Percentiles rank a stretch among this genome's conserved stretches.
Conservation (phyloP, 2,329 filamentous ascomycete species). For the Neopestalotiopsis clavispora region DNA sequence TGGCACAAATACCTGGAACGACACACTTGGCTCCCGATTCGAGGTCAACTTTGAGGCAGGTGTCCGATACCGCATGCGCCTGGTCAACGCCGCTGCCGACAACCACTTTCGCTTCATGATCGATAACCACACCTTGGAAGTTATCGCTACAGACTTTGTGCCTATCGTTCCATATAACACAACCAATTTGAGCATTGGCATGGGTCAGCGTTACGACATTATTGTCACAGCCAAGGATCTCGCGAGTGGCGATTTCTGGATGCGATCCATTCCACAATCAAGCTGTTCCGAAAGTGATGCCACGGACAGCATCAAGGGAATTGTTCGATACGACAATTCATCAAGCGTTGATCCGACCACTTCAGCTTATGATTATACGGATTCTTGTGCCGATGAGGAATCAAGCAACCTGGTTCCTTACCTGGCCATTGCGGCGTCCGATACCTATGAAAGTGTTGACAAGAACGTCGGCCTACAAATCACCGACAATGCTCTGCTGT, state of each 20-base stretch:
- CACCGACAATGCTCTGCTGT: constrained; percentile 27
- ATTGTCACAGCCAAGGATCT: constrained; percentile 19
- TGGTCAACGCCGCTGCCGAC: constrained; percentile 48
- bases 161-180: constrained; percentile 57
- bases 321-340: constrained; percentile 42
- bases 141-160: constrained; percentile 60
- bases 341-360: constrained; percentile 17
- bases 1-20: constrained; percentile 36
- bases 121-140: constrained; percentile 57
- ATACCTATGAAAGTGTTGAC: constrained; percentile 2
- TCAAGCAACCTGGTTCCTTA: constrained; percentile 16
- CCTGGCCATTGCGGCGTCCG: constrained; percentile 12
- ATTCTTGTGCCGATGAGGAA: constrained; percentile 19
- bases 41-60: constrained; percentile 44
- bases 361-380: constrained; percentile 11
- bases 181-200: constrained; percentile 45
- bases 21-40: constrained; percentile 37
- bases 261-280: constrained; percentile 46
- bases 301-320: constrained; percentile 12
- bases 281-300: constrained; percentile 38
- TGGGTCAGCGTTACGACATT: constrained; percentile 37
- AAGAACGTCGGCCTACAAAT: constrained; percentile 12
- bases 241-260: constrained; percentile 45
- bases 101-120: constrained; percentile 50
- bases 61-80: constrained; percentile 49